phyloP scores from a whole-genome alignment of 1,284 basidiomycete species.

The Sporisorium scitamineum region DNA sequence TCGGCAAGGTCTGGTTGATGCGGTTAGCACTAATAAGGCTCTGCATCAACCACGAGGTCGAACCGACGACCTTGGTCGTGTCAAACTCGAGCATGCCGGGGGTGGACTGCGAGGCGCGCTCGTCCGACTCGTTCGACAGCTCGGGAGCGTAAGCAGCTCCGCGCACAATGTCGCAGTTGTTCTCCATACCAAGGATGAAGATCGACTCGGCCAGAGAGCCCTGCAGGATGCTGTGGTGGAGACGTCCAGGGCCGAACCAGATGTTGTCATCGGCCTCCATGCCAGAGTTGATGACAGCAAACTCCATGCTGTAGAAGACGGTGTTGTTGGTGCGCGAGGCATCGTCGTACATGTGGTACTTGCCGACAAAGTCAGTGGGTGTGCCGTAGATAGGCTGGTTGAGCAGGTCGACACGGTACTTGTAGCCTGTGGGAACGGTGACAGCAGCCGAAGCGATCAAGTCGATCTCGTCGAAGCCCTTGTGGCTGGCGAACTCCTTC shows the following conservation, averaged over 20 bases:
- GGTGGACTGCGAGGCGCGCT: conserved; percentile 72
- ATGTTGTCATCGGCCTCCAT: conserved; percentile 71
- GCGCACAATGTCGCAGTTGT: conserved; percentile 75
- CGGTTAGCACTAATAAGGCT: conserved; percentile 70
- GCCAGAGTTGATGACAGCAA: conserved; percentile 75
- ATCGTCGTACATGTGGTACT: conserved; percentile 49
- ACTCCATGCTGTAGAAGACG: conserved; percentile 75
- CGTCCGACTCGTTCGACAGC: conserved; percentile 69
- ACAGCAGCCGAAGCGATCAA: conserved; percentile 45
- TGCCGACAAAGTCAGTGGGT: conserved; percentile 32
- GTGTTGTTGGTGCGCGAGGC: conserved; percentile 48
- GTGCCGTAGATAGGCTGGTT: conserved; percentile 48
- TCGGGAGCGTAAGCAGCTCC: conserved; percentile 79
- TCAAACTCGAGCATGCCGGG: conserved; percentile 78
- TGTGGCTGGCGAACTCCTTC: conserved; percentile 75
- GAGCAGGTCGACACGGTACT: conserved; percentile 47
- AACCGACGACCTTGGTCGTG: conserved; percentile 66
- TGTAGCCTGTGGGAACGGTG: conserved; percentile 39
- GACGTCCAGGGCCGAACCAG: conserved; percentile 74
- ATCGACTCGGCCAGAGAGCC: conserved; percentile 75
- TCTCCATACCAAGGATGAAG: conserved; percentile 80
- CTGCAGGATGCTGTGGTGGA: conserved; percentile 74
- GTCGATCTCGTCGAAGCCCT: conserved; percentile 51
- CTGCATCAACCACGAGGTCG: conserved; percentile 78
- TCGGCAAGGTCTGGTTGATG: conserved; percentile 34